These are phyloP conservation scores for Botryococcus braunii DNA, from an alignment of 163 green algal genomes.

Conservation along the genomic window DNA sequence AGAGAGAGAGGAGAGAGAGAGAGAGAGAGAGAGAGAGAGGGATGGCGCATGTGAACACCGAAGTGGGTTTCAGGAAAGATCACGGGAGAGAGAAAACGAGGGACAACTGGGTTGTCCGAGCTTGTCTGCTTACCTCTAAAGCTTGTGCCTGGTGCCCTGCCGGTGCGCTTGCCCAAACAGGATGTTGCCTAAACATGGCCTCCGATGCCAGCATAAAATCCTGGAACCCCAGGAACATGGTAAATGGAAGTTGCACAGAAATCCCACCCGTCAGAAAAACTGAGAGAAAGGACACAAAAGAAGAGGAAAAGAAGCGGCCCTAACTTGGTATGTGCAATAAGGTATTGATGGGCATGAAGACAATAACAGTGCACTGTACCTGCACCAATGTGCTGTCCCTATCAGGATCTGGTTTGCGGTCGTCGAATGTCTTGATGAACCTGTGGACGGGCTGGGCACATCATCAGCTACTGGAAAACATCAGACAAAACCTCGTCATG, in stretches of 20 bases:
- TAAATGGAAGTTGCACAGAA: background rate
- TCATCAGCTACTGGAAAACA: no score
- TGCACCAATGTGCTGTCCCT: constrained; percentile 51
- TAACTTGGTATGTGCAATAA: background rate
- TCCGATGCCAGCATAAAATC: constrained; percentile 69
- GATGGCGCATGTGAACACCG: no score
- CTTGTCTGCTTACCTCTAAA: constrained; percentile 66
- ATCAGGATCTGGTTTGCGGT: constrained; percentile 37
- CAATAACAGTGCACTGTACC: constrained; percentile 11
- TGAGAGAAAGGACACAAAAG: no score
- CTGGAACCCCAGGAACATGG: constrained; percentile 29
- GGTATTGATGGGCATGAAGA: background rate
- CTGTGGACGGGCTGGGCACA: no score
- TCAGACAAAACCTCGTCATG: constrained; percentile 2
- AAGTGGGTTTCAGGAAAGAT: no score
- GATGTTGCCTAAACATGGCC: constrained; percentile 53
- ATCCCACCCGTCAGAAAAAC: background rate
- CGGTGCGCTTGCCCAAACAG: constrained; percentile 56
- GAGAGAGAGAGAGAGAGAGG: no score
- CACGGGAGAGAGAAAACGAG: no score
- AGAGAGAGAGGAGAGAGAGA: no score
- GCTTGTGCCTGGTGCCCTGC: constrained; percentile 59
- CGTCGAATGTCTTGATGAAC: constrained; percentile 76
- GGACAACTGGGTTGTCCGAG: no score
- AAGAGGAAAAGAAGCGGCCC: no score